Conservation (phyloP, 345 rosid species). For the Citrus australasica region DNA sequence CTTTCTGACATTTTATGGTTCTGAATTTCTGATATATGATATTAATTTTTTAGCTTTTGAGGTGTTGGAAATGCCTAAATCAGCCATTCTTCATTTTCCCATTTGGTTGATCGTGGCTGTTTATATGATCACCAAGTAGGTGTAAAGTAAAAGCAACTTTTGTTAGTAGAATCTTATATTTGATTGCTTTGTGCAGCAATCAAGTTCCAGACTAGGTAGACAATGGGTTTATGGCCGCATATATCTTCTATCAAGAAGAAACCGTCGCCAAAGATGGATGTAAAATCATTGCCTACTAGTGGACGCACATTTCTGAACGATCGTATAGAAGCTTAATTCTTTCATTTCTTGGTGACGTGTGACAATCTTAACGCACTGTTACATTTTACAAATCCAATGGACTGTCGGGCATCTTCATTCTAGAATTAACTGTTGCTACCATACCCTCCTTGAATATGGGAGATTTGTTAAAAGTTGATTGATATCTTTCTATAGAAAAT, state of each 20-base stretch:
- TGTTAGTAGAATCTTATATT: neutral
- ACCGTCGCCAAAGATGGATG: slow-evolving; percentile 36
- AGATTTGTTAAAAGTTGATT: neutral
- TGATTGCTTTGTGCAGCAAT: slow-evolving; percentile 46
- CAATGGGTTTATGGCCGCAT: slow-evolving; percentile 87
- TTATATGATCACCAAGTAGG: neutral
- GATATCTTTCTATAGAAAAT: neutral
- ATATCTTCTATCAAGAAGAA: slow-evolving; percentile 72
- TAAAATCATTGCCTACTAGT: slow-evolving; percentile 7
- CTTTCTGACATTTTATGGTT: neutral
- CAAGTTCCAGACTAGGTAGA: slow-evolving; percentile 52
- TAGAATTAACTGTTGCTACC: neutral
- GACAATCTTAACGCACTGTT: neutral
- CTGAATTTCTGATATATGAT: neutral
- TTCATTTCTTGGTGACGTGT: slow-evolving; percentile 11
- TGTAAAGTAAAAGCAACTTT: neutral
- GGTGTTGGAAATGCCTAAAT: neutral
- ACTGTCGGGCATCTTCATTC: neutral
- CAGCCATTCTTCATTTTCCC: neutral
- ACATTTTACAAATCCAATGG: neutral
- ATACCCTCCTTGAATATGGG: neutral
- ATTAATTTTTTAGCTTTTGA: neutral
- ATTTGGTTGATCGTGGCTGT: neutral
- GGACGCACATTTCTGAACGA: neutral
- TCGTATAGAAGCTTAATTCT: slow-evolving; percentile 24